These are phyloP conservation scores for Solanum pinnatisectum DNA, from an alignment of 257 asterid species.

Conservation along the genomic window DNA sequence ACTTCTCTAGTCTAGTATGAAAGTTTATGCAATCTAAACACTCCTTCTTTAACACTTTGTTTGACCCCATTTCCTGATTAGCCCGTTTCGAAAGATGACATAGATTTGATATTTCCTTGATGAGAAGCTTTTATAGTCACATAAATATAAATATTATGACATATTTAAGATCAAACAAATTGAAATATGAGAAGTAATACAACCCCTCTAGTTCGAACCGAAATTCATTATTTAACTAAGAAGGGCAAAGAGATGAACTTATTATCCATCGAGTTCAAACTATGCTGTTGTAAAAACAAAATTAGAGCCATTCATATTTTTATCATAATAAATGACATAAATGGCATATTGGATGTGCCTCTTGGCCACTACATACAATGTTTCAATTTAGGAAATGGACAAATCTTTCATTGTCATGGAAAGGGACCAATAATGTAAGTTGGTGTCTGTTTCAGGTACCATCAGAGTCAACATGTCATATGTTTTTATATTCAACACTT, in stretches of 20 bases:
- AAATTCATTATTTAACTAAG: neutral
- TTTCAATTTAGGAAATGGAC: conserved; percentile 21
- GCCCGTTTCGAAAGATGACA: neutral
- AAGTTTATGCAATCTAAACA: neutral
- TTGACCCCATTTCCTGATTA: neutral
- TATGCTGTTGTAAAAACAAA: neutral
- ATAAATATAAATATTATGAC: neutral
- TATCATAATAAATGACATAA: neutral
- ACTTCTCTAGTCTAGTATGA: neutral
- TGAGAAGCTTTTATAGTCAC: neutral
- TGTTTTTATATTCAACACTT: neutral
- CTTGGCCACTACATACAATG: neutral
- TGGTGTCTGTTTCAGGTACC: conserved; percentile 40
- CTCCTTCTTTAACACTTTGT: neutral
- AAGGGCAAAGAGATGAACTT: neutral
- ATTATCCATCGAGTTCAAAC: neutral
- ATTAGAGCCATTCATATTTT: neutral
- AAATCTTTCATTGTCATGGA: conserved; percentile 6
- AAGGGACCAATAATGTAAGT: conserved; percentile 16
- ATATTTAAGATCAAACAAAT: neutral
- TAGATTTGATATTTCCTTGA: too few species aligned
- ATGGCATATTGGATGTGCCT: neutral
- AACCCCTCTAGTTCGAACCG: neutral
- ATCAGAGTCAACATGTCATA: conserved; percentile 39
- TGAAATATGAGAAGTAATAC: neutral